These are phyloP conservation scores for Mycena floridula DNA, from an alignment of 768 basidiomycete genomes.

Conservation along the genomic window DNA sequence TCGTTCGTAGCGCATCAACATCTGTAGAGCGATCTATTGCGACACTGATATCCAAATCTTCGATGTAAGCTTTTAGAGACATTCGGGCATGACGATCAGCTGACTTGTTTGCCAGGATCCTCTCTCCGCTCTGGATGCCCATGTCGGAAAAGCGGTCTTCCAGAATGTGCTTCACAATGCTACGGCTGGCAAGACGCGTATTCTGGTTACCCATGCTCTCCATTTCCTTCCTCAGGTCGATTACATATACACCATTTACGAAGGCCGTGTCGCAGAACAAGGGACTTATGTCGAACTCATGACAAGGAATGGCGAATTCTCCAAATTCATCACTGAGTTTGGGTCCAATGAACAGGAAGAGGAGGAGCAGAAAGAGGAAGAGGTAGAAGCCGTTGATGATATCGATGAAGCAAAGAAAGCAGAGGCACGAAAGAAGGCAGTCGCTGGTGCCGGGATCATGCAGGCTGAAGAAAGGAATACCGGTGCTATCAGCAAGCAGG, in stretches of 20 bases:
- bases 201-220: constrained; percentile 88
- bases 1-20: constrained; percentile 75
- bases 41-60: constrained; percentile 84
- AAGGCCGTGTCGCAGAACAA: constrained; percentile 73
- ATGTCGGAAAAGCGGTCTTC: constrained; percentile 85
- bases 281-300: constrained; percentile 78
- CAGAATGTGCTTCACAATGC: constrained; percentile 71
- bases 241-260: constrained; percentile 73
- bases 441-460: constrained; percentile 56
- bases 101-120: constrained; percentile 49
- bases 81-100: background rate
- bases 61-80: constrained; percentile 45
- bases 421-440: constrained; percentile 26
- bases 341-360: constrained; percentile 59
- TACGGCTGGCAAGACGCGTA: constrained; percentile 63
- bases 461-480: constrained; percentile 79
- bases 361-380: constrained; percentile 37
- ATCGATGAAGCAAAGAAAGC: constrained; percentile 26
- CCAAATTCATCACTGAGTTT: constrained; percentile 71
- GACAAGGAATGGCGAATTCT: constrained; percentile 56
- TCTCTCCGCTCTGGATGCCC: constrained; percentile 86
- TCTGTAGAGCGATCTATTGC: constrained; percentile 84
- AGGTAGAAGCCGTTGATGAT: constrained; percentile 34
- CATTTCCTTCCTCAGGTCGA: constrained; percentile 88
- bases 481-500: constrained; percentile 53